Evolutionary conservation across 352 stramenopile genomes (phyloP), one percentile per base, ranked within the genome.

Genomic region (Plasmopara halstedii): DNA sequence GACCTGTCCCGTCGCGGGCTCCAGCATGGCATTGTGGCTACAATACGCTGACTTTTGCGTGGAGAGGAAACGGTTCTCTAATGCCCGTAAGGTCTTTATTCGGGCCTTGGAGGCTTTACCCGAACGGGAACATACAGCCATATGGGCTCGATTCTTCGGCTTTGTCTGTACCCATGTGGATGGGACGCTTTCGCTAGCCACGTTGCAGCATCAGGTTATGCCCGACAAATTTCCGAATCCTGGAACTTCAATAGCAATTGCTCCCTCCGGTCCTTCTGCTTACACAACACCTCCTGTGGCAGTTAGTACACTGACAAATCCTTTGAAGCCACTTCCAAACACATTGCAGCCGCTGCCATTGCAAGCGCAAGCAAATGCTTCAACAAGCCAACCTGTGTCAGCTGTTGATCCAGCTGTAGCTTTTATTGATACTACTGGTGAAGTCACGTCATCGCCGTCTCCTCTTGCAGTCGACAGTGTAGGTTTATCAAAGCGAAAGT

Each of bases 1-100:
- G 36, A 62, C 35, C 33, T 86, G 73, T 39, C 59, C 71, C 7
- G 54, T 85, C 2, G 74, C 71, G 2, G 56, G 62, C 15, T 33
- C 19, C 14, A 67, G 50, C 42, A 62, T 47, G 3, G 42, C 47
- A 7, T 48, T 85, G 20, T 88, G 73, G 74, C 56, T 85, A 14
- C 62, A 80, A 48, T 89, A 88, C 34, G 75, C 76, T 21, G 51
- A 66, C 37, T 89, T 89, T 47, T 89, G 76, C 48, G 47, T 86
- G 36, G 70, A 89, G 21, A 64, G 78, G 39, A 74, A 77, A 41
- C 87, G 87, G 46, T 74, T 78, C 29, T 82, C 73, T 6, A 89
- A 87, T 54, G 78, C 78, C 15, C 50, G 73, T 17, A 89, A 89
- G 59, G 61, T 89, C 40, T 87, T 85, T 43, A 58, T 84, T 23